Conservation (phyloP, 1,284 basidiomycete species). For the Tilletia walkeri region DNA sequence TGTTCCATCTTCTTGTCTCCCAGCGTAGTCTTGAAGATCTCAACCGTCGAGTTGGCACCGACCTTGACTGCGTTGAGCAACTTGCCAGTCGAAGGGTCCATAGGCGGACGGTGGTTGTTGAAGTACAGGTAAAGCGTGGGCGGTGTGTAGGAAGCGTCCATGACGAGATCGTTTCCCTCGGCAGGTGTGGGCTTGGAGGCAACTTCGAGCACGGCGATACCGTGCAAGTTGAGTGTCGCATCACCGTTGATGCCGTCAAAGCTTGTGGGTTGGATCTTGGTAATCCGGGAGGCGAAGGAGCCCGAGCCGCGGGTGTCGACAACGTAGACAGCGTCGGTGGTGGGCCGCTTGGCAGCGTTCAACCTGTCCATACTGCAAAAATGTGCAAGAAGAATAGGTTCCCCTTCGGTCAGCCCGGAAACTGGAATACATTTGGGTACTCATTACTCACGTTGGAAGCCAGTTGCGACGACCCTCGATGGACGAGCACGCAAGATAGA, state of each 20-base stretch:
- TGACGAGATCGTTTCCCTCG: conserved; percentile 19
- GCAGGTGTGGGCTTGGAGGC: conserved; percentile 27
- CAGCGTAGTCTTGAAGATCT: conserved; percentile 66
- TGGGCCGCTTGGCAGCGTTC: conserved; percentile 45
- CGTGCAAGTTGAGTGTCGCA: conserved; percentile 64
- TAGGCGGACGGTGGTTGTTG: conserved; percentile 42
- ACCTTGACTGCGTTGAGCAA: conserved; percentile 50
- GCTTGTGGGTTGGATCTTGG: conserved; percentile 60
- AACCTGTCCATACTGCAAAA: conserved; percentile 30
- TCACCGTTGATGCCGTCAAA: conserved; percentile 58
- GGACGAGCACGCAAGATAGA: conserved; percentile 72
- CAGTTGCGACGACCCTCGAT: conserved; percentile 62
- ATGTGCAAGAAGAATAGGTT: background rate
- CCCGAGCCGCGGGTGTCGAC: conserved; percentile 66
- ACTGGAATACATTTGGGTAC: background rate
- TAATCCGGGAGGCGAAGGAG: conserved; percentile 58
- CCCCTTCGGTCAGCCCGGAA: background rate
- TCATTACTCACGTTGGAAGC: conserved; percentile 58
- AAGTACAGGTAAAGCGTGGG: conserved; percentile 40
- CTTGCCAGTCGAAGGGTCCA: conserved; percentile 27
- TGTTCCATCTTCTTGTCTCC: conserved; percentile 62
- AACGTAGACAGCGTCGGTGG: conserved; percentile 58
- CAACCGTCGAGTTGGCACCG: conserved; percentile 71
- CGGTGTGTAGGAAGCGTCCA: background rate
- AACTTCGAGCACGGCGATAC: conserved; percentile 65